Evolutionary conservation across 202 grass and related monocot genomes (phyloP).

Genomic region (Saccharum hybrid): DNA sequence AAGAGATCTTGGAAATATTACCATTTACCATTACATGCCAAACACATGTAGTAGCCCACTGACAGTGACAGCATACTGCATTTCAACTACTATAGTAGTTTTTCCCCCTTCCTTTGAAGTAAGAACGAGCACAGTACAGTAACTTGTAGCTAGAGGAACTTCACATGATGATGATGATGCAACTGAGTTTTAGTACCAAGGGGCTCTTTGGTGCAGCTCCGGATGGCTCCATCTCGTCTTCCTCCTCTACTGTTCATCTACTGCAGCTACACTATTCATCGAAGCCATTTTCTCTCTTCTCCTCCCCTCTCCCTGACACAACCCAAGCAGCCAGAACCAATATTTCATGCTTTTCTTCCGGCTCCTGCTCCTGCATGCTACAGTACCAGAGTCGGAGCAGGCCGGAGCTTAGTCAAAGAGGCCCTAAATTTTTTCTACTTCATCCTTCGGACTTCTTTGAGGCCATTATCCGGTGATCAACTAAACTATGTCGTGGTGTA

Average conservation of each 20-base stretch:
- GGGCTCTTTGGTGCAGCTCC: too few relatives aligned
- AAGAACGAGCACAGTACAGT: background rate
- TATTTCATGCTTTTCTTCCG: too few relatives aligned
- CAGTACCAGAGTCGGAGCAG: too few relatives aligned
- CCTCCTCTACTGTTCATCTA: too few relatives aligned
- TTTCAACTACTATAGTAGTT: background rate
- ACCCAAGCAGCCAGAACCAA: too few relatives aligned
- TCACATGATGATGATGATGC: constrained; percentile 2
- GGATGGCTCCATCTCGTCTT: too few relatives aligned
- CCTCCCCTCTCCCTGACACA: too few relatives aligned
- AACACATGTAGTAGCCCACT: background rate
- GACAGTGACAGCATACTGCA: background rate
- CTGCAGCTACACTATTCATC: too few relatives aligned
- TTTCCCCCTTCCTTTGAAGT: background rate
- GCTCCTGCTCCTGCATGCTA: too few relatives aligned
- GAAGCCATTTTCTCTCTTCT: too few relatives aligned
- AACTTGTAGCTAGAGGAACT: background rate
- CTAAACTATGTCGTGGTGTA: background rate
- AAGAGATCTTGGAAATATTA: constrained; percentile 24
- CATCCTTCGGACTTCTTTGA: background rate
- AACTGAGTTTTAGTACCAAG: constrained; percentile 11
- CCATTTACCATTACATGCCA: constrained; percentile 1
- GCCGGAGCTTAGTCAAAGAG: too few relatives aligned
- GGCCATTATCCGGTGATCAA: background rate
- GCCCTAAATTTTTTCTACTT: background rate